Conservation (phyloP, 495 filamentous ascomycete genomes). For the Glarea lozoyensis region DNA sequence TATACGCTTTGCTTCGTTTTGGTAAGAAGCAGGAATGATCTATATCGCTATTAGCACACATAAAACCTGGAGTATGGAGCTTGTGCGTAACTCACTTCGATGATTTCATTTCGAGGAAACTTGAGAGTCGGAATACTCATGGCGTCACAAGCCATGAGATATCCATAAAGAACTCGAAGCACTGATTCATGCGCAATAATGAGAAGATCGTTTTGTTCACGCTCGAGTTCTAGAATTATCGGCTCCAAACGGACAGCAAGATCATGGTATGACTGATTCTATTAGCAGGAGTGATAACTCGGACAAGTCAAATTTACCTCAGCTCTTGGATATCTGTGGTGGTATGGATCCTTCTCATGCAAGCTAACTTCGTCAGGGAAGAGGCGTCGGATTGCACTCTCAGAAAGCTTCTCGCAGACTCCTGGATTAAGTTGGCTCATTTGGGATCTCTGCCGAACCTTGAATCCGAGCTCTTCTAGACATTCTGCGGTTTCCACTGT, state of each 20-base stretch:
- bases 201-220: slow-evolving; percentile 91
- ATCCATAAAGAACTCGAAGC: slow-evolving; percentile 90
- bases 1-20: slow-evolving; percentile 87
- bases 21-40: slow-evolving; percentile 95
- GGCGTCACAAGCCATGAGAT: slow-evolving; percentile 98
- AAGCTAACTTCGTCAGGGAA: slow-evolving; percentile 87
- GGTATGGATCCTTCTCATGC: slow-evolving; percentile 92
- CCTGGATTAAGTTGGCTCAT: slow-evolving; percentile 96
- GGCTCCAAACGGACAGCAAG: slow-evolving; percentile 96
- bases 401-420: slow-evolving; percentile 82
- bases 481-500: slow-evolving; percentile 87
- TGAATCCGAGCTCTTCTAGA: slow-evolving; percentile 67
- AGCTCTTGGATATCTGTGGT: slow-evolving; percentile 91
- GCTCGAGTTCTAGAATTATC: slow-evolving; percentile 94
- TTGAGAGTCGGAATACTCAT: slow-evolving; percentile 87
- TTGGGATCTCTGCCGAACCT: slow-evolving; percentile 82
- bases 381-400: slow-evolving; percentile 66
- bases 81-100: slow-evolving; percentile 67
- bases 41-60: slow-evolving; percentile 16
- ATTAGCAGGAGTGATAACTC: too few relatives aligned
- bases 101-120: slow-evolving; percentile 94
- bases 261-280: slow-evolving; percentile 78
- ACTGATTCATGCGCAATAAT: slow-evolving; percentile 98
- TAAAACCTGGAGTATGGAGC: background rate
- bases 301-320: slow-evolving; percentile 53